These are phyloP conservation scores for Kuraishia piskuri DNA, from an alignment of 805 yeast species.

Conservation along the genomic window DNA sequence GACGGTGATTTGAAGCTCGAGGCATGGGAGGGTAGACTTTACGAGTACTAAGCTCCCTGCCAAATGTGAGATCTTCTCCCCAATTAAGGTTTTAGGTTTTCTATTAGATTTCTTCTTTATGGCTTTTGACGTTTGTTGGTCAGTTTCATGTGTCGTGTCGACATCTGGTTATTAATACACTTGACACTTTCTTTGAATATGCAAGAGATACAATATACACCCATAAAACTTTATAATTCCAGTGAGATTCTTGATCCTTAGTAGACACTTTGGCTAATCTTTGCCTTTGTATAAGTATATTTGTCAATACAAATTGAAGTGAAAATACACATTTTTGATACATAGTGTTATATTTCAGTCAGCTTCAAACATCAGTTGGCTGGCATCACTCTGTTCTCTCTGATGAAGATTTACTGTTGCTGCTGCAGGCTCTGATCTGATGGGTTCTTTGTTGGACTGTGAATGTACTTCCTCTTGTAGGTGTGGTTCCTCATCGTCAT, in stretches of 20 bases:
- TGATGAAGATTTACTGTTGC: neutral
- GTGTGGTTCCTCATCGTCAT: neutral
- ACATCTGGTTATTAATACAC: neutral
- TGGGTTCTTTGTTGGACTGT: neutral
- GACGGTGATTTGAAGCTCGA: slow-evolving; percentile 19
- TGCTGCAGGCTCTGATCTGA: neutral
- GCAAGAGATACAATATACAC: neutral
- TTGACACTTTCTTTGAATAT: neutral
- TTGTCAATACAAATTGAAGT: neutral
- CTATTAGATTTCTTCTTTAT: no score
- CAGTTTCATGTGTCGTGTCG: no score
- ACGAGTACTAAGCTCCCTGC: slow-evolving; percentile 7
- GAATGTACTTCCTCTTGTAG: neutral
- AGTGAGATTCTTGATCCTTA: no score
- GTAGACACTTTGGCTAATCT: no score
- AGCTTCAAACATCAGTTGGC: neutral
- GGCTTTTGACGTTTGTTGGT: no score
- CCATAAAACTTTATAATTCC: no score
- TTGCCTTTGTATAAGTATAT: neutral
- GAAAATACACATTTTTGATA: neutral
- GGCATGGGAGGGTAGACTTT: slow-evolving; percentile 39
- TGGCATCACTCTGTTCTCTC: neutral
- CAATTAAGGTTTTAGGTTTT: no score
- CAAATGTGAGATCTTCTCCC: no score
- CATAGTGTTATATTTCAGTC: neutral